Evolutionary conservation across 371 early-diverging fungal genomes (phyloP).

Genomic region (Rhizomucor miehei): DNA sequence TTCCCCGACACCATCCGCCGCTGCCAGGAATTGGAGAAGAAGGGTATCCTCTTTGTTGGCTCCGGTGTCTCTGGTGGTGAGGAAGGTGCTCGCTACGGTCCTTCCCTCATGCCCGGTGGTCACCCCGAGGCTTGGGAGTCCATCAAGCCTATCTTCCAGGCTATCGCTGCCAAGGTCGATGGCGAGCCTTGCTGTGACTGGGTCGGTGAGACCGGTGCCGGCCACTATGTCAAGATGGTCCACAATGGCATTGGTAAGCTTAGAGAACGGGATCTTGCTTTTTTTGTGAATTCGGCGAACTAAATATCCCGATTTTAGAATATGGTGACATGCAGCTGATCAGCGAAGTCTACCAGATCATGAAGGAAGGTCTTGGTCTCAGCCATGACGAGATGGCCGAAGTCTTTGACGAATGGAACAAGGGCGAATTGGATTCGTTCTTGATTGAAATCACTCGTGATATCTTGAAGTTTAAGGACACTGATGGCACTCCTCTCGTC

Average conservation of each 20-base stretch:
- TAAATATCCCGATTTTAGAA: slow-evolving; percentile 47
- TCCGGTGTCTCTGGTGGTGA: slow-evolving; percentile 99
- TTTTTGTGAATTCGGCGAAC: background rate
- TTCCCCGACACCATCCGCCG: slow-evolving; percentile 97
- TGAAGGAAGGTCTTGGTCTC: slow-evolving; percentile 83
- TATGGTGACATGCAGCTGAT: slow-evolving; percentile 99
- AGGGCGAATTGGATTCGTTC: slow-evolving; percentile 95
- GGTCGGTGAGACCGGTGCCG: slow-evolving; percentile 98
- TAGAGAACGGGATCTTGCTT: background rate
- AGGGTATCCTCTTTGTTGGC: slow-evolving; percentile 95
- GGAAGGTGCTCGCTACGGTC: slow-evolving; percentile 98
- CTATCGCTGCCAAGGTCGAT: slow-evolving; percentile 89
- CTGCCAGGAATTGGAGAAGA: slow-evolving; percentile 77
- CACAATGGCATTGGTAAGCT: slow-evolving; percentile 94
- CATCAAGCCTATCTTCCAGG: slow-evolving; percentile 94
- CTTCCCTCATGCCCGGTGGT: slow-evolving; percentile 99
- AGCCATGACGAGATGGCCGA: slow-evolving; percentile 85
- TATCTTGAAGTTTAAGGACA: slow-evolving; percentile 90
- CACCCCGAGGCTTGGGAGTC: slow-evolving; percentile 89
- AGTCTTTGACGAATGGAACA: slow-evolving; percentile 93
- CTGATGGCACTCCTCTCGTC: slow-evolving; percentile 83
- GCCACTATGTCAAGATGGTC: slow-evolving; percentile 99
- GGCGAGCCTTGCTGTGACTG: slow-evolving; percentile 98
- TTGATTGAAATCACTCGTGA: slow-evolving; percentile 95
- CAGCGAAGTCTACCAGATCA: slow-evolving; percentile 93